Conservation (phyloP, 2,329 filamentous ascomycete genomes). For the Sordariomycetes sp. region DNA sequence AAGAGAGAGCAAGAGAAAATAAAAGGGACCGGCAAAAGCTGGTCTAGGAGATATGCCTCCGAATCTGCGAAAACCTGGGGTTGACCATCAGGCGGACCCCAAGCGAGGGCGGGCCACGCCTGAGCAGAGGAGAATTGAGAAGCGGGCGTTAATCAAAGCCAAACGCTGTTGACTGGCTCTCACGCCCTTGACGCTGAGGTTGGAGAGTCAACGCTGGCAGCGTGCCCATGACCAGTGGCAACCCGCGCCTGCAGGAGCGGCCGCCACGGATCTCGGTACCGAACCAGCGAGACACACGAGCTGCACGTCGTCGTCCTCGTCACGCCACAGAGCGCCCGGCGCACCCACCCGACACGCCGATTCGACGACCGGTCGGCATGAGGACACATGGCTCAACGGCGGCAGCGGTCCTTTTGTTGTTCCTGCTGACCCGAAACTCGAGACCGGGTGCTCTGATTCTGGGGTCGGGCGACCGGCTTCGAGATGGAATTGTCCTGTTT, state of each 20-base stretch:
- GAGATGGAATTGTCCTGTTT: not conserved
- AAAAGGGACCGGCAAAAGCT: not conserved
- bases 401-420: not conserved
- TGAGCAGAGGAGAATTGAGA: not conserved
- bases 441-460: not conserved
- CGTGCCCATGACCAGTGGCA: not conserved
- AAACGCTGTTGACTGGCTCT: not conserved
- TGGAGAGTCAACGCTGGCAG: not conserved
- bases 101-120: not conserved
- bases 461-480: not conserved
- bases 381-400: no score
- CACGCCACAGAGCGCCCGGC: not conserved
- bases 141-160: not conserved
- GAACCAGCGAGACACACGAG: not conserved
- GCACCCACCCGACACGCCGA: not conserved
- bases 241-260: not conserved
- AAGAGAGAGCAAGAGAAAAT: not conserved
- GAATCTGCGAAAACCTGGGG: no score
- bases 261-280: not conserved
- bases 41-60: no score
- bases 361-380: no score
- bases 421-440: not conserved
- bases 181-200: not conserved
- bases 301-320: not conserved
- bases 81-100: not conserved